Evolutionary conservation across 345 rosid genomes (phyloP), one percentile per base, ranked within the genome.

Genomic region (Eucalyptus marginata): DNA sequence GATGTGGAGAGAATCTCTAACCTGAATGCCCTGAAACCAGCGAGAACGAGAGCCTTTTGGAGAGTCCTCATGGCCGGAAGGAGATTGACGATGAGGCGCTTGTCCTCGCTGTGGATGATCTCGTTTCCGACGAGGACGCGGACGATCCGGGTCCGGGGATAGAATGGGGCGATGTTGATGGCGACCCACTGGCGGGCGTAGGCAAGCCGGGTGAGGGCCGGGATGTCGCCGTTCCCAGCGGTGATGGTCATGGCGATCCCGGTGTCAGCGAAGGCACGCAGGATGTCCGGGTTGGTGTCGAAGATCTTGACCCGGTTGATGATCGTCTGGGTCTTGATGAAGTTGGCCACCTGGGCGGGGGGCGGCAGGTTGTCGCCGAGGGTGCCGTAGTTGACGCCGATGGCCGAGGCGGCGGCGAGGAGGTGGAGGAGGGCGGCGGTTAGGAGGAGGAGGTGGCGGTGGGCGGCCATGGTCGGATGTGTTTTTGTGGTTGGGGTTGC

Each of bases 351-450:
- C 81, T 94, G 88, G 6, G 93, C 22, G 2, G 98, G 98, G 2
- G 98, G 92, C 1, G 97, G 98, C 40, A 97, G 99, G 94, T 97
- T 96, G 91, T 95, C 88, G 14, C 93, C 96, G 8, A 94, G 81
- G 33, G 97, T 95, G 9, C 99, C 99, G 88, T 97, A 97, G 95
- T 97, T 97, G 14, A 97, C 93, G 1, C 99, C 99, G n/a, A 97
- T 90, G 91, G 96, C 92, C 16, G 88, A 66, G 86, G 93, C 59
- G 49, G 87, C 52, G 88, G 91, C 44, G 88, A 93, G 90, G 89
- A 92, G 91, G 91, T 87, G 85, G 92, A 94, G 90, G 89, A 92
- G 59, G 90, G 88, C 36, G 87, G 87, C 5, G 62, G 88, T 52
- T 86, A 92, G 68, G 90, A 94, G 86, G 94, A 92, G 90, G 89